Base-by-base conservation (phyloP, 495 filamentous ascomycete species). In the Aspergillus carlsbadensis region DNA sequence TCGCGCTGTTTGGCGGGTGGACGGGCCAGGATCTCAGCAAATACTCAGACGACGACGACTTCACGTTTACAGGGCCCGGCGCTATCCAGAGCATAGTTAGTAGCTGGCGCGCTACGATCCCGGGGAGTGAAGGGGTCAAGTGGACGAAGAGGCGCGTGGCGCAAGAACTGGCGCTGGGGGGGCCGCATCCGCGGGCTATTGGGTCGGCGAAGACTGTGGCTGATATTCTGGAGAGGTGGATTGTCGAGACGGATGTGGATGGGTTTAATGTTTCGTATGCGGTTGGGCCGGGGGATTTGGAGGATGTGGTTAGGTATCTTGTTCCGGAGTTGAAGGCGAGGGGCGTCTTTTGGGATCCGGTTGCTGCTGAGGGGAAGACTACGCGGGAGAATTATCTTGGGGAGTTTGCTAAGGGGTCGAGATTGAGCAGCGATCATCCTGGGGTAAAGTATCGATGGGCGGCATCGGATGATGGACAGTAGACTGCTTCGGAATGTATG, bases 121-220 rank as follows among this genome's bases (percentile, higher is more conserved):
- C 69, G 1, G 69, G 70, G 14, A 67, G 26, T 8, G 26, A 61
- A 10, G 70, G 67, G 17, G 61, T 76, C 58, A 84, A 82, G 66
- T 88, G 85, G 85, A 85, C 82, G 10, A 85, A 84, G 72, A 71
- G 73, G 42, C 81, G 80, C 0, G 76, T 89, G 21, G 84, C 81
- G 0, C 76, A 87, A 63, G 81, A 85, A 59, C 61, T 89, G 50
- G 78, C 72, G 36, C 66, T 87, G 10, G 85, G 86, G 0, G 84
- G 84, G 1, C 70, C 72, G 46, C 83, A 81, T 0, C 73, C 78
- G 1, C 78, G 81, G 14, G 69, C 74, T 5, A 74, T 86, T 13
- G 84, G 84, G 0, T 84, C 78, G 17, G 72, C 80, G 5, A 58
- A 75, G 64, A 80, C 77, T 3, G 81, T 88, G 15, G 83, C 84